Conservation (phyloP, 257 asterid species). For the Solanum rostratum region DNA sequence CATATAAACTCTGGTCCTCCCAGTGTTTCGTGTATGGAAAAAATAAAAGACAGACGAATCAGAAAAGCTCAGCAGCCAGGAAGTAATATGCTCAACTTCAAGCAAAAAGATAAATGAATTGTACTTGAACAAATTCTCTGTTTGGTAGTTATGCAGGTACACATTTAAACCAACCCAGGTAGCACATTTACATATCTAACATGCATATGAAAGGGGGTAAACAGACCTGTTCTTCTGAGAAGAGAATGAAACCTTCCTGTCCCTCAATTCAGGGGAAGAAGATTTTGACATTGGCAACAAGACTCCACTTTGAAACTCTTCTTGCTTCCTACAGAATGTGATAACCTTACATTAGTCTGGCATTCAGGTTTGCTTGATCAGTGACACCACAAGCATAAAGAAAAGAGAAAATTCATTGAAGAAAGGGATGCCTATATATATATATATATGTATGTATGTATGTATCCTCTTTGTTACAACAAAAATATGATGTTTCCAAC, state of each 20-base stretch:
- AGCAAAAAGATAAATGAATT: conserved; percentile 3
- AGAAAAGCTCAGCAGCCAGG: not conserved
- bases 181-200: not conserved
- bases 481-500: not conserved
- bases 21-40: not conserved
- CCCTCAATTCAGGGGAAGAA: conserved; percentile 28
- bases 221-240: conserved; percentile 39
- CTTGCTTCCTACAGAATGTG: conserved; percentile 30
- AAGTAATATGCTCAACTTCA: not conserved
- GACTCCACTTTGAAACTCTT: conserved; percentile 20
- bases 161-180: not conserved
- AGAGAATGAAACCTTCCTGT: conserved; percentile 26
- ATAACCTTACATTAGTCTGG: not conserved
- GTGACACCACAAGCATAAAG: not conserved
- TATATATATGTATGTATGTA: too few species aligned
- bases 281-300: conserved; percentile 55
- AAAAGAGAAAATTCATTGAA: not conserved
- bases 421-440: not conserved
- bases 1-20: not conserved
- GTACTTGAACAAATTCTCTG: not conserved
- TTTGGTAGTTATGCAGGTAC: not conserved
- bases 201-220: not conserved
- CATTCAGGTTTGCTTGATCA: conserved; percentile 2
- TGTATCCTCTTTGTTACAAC: too few species aligned
- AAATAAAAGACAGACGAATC: not conserved